A percentile compares a stretch with the other conserved stretches of the same genome.
These are phyloP conservation scores for Leccinum olivaceopallidum DNA, from an alignment of 768 basidiomycete genomes.

Conservation along the genomic window DNA sequence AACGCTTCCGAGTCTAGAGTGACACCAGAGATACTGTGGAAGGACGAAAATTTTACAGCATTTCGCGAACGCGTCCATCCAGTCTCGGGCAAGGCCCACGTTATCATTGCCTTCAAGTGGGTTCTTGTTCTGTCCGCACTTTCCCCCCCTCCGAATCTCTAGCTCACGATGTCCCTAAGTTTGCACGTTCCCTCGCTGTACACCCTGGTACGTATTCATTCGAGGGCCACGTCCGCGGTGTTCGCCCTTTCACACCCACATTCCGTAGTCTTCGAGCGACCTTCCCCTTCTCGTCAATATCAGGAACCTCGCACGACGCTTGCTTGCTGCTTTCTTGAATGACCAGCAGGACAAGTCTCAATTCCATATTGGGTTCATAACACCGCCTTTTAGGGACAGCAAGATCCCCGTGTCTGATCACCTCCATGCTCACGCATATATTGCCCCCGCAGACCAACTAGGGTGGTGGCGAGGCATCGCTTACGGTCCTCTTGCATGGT, in stretches of 20 bases:
- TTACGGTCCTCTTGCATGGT: not conserved
- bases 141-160: conserved; percentile 9
- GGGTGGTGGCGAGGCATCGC: conserved; percentile 2
- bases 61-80: not conserved
- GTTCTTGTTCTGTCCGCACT: conserved; percentile 24
- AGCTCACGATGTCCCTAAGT: conserved; percentile 37
- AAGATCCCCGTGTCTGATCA: conserved; percentile 82
- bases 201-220: conserved; percentile 44
- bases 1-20: conserved; percentile 38
- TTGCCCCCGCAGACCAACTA: conserved; percentile 39
- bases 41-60: conserved; percentile 49
- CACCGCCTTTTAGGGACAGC: conserved; percentile 72
- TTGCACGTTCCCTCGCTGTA: conserved; percentile 81
- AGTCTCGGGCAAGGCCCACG: conserved; percentile 64
- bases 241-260: conserved; percentile 43
- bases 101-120: conserved; percentile 77
- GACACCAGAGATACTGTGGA: conserved; percentile 67
- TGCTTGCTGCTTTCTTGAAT: not conserved
- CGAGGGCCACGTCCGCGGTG: conserved; percentile 24
- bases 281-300: conserved; percentile 2
- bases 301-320: conserved; percentile 1
- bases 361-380: conserved; percentile 58
- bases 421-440: conserved; percentile 74
- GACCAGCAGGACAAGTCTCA: not conserved
- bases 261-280: conserved; percentile 26